Evolutionary conservation across 2,329 filamentous ascomycete species (phyloP).

Genomic region (Microdochium trichocladiopsis): DNA sequence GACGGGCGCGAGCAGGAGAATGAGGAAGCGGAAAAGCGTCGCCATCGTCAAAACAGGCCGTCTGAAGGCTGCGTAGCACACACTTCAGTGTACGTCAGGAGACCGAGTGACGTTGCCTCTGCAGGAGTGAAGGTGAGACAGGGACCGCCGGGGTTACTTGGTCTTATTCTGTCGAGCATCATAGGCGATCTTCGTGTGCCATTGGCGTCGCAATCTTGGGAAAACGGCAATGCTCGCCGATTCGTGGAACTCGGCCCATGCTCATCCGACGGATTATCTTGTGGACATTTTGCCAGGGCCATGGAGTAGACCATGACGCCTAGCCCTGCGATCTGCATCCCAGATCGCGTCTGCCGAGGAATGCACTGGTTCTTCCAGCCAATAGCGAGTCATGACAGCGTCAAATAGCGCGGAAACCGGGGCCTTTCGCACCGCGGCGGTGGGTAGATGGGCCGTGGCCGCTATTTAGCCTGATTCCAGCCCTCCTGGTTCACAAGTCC

Average conservation of each 20-base stretch:
- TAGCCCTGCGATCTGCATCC: background rate
- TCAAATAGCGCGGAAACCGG: background rate
- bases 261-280: background rate
- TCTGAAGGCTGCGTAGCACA: conserved; percentile 3
- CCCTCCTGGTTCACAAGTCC: too few species aligned
- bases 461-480: too few species aligned
- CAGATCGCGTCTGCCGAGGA: background rate
- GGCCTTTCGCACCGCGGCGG: background rate
- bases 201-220: too few species aligned
- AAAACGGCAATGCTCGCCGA: background rate
- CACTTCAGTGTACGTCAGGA: background rate
- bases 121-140: too few species aligned
- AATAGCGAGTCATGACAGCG: background rate
- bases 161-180: too few species aligned
- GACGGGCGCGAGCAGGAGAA: conserved; percentile 3
- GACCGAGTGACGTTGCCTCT: conserved; percentile 1
- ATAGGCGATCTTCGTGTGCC: too few species aligned
- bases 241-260: background rate
- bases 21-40: background rate
- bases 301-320: too few species aligned
- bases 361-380: background rate
- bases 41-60: conserved; percentile 2
- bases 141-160: too few species aligned
- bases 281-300: background rate
- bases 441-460: too few species aligned